These are phyloP conservation scores for Aspergillus incahuasiensis DNA, from an alignment of 495 filamentous ascomycete genomes.

Conservation along the genomic window DNA sequence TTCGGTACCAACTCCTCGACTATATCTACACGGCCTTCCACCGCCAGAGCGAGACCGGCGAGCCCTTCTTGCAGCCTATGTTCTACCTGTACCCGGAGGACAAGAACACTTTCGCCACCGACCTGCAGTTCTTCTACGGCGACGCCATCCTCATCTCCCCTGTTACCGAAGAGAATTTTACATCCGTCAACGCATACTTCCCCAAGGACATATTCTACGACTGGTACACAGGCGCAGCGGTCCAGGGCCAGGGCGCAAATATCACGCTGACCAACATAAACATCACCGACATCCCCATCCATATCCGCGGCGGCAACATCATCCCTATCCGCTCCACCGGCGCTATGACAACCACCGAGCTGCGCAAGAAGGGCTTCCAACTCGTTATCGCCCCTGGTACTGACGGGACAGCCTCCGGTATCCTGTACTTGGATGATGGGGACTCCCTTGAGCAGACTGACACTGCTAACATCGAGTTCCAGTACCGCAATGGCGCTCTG, in stretches of 20 bases:
- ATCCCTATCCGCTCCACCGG: constrained; percentile 57
- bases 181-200: constrained; percentile 66
- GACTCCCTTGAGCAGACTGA: constrained; percentile 47
- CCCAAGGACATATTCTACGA: constrained; percentile 76
- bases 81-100: constrained; percentile 72
- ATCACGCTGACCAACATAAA: constrained; percentile 50
- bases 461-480: constrained; percentile 49
- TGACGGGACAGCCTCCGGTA: constrained; percentile 45
- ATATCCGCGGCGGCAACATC: constrained; percentile 66
- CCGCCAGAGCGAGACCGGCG: constrained; percentile 59
- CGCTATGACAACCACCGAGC: constrained; percentile 64
- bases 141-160: constrained; percentile 67
- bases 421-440: constrained; percentile 60
- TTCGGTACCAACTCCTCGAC: constrained; percentile 71
- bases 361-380: constrained; percentile 64
- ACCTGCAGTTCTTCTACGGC: constrained; percentile 73
- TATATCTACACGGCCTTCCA: constrained; percentile 79
- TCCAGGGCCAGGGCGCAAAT: constrained; percentile 52
- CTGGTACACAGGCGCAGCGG: constrained; percentile 56
- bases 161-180: constrained; percentile 59
- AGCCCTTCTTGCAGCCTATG: constrained; percentile 63
- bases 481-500: constrained; percentile 47
- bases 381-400: constrained; percentile 60
- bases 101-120: constrained; percentile 52
- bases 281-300: constrained; percentile 67